Evolutionary conservation across 2,329 filamentous ascomycete genomes (phyloP).

Genomic region (Ambrosiella xylebori): DNA sequence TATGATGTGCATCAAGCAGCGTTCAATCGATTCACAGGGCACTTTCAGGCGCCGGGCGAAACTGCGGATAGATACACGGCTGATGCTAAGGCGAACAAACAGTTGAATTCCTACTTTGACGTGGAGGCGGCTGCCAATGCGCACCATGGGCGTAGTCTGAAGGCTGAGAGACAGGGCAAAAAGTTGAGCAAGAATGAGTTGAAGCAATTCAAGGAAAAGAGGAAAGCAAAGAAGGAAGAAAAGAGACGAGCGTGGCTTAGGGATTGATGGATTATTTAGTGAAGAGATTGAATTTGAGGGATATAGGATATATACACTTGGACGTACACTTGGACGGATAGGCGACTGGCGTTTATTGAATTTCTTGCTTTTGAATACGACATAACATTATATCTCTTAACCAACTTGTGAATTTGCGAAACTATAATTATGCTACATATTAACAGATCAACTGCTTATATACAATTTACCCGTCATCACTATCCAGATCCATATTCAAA

Average conservation of each 20-base stretch:
- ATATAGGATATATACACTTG: too few species aligned
- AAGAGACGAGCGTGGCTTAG: constrained; percentile 81
- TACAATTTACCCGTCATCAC: constrained; percentile 24
- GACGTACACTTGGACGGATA: not conserved
- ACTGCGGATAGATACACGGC: constrained; percentile 66
- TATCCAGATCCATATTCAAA: constrained; percentile 42
- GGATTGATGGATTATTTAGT: constrained; percentile 40
- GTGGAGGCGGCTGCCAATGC: constrained; percentile 84
- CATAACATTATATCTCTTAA: too few species aligned
- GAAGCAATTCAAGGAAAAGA: constrained; percentile 81
- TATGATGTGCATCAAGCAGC: constrained; percentile 38
- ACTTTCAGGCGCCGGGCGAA: constrained; percentile 53
- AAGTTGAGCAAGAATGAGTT: constrained; percentile 72
- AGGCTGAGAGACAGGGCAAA: constrained; percentile 75
- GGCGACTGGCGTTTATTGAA: not conserved
- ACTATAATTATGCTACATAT: constrained; percentile 1
- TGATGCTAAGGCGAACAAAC: constrained; percentile 69
- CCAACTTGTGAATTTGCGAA: not conserved
- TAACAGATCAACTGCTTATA: not conserved
- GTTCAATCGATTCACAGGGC: constrained; percentile 83
- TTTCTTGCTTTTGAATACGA: not conserved
- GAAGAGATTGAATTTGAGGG: too few species aligned
- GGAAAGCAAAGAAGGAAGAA: constrained; percentile 78
- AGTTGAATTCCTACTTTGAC: constrained; percentile 92
- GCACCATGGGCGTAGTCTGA: constrained; percentile 78